Evolutionary conservation across 202 grass and related monocot species (phyloP).

Genomic region (Panicum hallii): DNA sequence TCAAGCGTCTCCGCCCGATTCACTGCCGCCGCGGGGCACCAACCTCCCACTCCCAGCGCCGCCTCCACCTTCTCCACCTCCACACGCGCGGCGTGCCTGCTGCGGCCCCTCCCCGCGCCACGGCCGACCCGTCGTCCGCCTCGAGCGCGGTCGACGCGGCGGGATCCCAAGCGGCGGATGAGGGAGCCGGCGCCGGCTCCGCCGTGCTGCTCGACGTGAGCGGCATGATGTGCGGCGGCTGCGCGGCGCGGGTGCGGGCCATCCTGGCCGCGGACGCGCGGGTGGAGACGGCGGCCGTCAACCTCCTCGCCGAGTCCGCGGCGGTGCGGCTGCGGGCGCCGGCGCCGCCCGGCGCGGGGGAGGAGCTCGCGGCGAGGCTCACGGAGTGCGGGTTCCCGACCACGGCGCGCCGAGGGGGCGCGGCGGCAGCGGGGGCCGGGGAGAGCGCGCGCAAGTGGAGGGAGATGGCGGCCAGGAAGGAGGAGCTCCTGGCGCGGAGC

Average conservation of each 20-base stretch:
- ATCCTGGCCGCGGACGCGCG: constrained; percentile 76
- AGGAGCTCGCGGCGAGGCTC: constrained; percentile 78
- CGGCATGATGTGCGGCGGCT: constrained; percentile 97
- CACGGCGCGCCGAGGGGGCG: constrained; percentile 52
- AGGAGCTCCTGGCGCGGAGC: constrained; percentile 75
- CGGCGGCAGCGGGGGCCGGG: constrained; percentile 50
- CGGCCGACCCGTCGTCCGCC: constrained; percentile 47
- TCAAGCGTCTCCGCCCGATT: constrained; percentile 10
- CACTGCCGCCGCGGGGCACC: constrained; percentile 3
- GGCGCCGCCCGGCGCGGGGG: constrained; percentile 33
- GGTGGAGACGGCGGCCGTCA: constrained; percentile 78
- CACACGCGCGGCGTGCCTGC: not conserved
- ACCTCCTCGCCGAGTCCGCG: constrained; percentile 89
- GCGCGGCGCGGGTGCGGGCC: constrained; percentile 79
- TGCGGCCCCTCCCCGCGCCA: not conserved
- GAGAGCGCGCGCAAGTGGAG: constrained; percentile 90
- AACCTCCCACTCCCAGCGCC: not conserved
- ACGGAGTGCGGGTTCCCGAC: constrained; percentile 83
- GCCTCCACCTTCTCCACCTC: not conserved
- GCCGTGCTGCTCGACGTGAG: constrained; percentile 80
- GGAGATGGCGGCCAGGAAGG: constrained; percentile 89
- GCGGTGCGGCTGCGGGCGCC: constrained; percentile 66
- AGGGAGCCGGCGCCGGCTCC: constrained; percentile 30
- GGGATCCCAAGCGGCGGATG: not conserved
- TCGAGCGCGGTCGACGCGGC: constrained; percentile 46